phyloP scores from a whole-genome alignment of 129 eudicot species.

The sunflower (Helianthus annuus) region HanXRQr2.0-SUNRISE NC_035435.2:76525708-76526207 shows the following conservation, averaged over 20 bases:
- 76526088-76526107: too few relatives aligned
- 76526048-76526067: too few relatives aligned
- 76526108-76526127: too few relatives aligned
- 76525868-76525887: slow-evolving; percentile 69
- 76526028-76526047: slow-evolving; percentile 37
- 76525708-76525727: slow-evolving; percentile 62
- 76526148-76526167: too few relatives aligned
- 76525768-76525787: slow-evolving; percentile 59
- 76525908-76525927: slow-evolving; percentile 60
- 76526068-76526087: too few relatives aligned
- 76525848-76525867: not conserved
- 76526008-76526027: not conserved
- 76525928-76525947: slow-evolving; percentile 53
- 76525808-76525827: not conserved
- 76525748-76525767: slow-evolving; percentile 57
- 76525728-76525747: slow-evolving; percentile 49
- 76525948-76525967: slow-evolving; percentile 48
- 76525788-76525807: slow-evolving; percentile 67
- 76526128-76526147: too few relatives aligned
- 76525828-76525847: not conserved
- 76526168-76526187: too few relatives aligned
- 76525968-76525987: slow-evolving; percentile 28
- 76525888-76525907: slow-evolving; percentile 85
- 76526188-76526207: too few relatives aligned
- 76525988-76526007: slow-evolving; percentile 15